These are phyloP conservation scores for Bryum argenteum DNA, from an alignment of 225 moss, liverwort and hornwort genomes.

Conservation along the genomic window DNA sequence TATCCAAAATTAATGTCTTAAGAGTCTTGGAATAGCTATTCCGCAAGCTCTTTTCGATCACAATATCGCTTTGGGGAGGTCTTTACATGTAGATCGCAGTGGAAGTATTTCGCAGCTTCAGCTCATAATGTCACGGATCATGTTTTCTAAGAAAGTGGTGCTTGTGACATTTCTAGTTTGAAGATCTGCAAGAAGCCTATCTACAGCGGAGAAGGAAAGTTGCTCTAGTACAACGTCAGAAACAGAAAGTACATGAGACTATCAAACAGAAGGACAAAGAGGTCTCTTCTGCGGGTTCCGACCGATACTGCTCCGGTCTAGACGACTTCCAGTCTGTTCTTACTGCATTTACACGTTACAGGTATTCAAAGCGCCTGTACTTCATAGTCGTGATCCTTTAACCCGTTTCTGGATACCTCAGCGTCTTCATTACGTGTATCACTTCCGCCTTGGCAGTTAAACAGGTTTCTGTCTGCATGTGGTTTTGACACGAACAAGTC, in stretches of 20 bases:
- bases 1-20: not conserved
- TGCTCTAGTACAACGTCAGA: conserved; percentile 54
- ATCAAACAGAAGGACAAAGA: conserved; percentile 41
- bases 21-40: not conserved
- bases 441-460: not conserved
- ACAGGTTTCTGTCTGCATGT: not conserved
- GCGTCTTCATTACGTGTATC: not conserved
- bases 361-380: conserved; percentile 41
- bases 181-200: conserved; percentile 94
- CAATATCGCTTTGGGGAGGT: not conserved
- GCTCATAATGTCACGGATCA: not conserved
- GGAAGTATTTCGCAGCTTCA: not conserved
- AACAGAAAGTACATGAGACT: conserved; percentile 54
- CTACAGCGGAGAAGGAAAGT: conserved; percentile 76
- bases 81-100: not conserved
- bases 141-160: conserved; percentile 23
- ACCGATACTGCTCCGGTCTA: conserved; percentile 65
- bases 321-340: conserved; percentile 93
- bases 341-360: conserved; percentile 92
- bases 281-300: conserved; percentile 46
- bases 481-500: conserved; percentile 3
- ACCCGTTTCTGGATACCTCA: not conserved
- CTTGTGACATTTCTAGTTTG: conserved; percentile 60
- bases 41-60: not conserved
- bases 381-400: not conserved